Evolutionary conservation across 176 grass and related monocot species (phyloP).

Genomic region (Tillandsia leiboldiana): DNA sequence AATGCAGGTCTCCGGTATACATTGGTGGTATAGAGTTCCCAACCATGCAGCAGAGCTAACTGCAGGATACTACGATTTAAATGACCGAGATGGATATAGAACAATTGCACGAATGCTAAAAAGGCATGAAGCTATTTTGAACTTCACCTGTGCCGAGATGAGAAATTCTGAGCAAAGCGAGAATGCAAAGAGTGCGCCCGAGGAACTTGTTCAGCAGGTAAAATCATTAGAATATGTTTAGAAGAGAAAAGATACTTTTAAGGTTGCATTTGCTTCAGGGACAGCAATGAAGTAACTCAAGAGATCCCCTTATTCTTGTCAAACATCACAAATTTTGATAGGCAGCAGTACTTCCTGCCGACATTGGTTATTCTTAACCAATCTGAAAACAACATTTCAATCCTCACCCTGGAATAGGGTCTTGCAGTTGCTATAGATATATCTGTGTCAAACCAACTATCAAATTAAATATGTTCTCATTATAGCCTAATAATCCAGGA

Average conservation of each 20-base stretch:
- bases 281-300: neutral
- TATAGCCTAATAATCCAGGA: neutral
- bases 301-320: too few species aligned
- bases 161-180: slow-evolving; percentile 46
- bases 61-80: slow-evolving; percentile 71
- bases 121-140: slow-evolving; percentile 50
- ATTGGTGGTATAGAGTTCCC: slow-evolving; percentile 79
- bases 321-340: too few species aligned
- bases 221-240: neutral
- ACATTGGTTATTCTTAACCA: too few species aligned
- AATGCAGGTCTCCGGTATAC: slow-evolving; percentile 64
- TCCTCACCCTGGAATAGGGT: too few species aligned
- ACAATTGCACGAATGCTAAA: slow-evolving; percentile 66
- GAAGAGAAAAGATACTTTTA: too few species aligned
- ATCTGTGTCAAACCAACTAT: too few species aligned
- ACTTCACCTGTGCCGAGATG: slow-evolving; percentile 96
- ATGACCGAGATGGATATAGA: slow-evolving; percentile 70
- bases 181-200: slow-evolving; percentile 53
- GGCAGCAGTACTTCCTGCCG: too few species aligned
- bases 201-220: slow-evolving; percentile 90
- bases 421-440: too few species aligned
- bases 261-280: neutral
- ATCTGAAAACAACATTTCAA: too few species aligned
- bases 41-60: slow-evolving; percentile 88
- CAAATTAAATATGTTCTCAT: too few species aligned